phyloP scores from a whole-genome alignment of 345 rosid genomes.

The Xanthoceras sorbifolium region DNA sequence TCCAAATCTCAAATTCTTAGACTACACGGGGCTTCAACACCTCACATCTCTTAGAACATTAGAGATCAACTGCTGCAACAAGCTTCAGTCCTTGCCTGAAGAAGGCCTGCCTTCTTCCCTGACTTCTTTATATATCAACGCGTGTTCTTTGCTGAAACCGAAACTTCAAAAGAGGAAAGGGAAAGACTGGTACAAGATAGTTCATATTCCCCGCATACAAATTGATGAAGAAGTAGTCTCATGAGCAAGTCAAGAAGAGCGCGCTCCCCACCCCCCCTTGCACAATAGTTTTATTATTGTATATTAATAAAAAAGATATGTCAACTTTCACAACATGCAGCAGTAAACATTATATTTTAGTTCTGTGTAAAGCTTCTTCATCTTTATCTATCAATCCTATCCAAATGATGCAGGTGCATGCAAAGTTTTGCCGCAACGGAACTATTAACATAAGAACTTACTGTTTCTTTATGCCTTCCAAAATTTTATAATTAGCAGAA shows the following conservation, averaged over 20 bases:
- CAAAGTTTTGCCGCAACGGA: no score
- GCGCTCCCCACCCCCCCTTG: background rate
- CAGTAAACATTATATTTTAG: no score
- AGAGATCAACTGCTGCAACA: conserved; percentile 37
- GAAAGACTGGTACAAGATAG: conserved; percentile 26
- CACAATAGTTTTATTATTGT: background rate
- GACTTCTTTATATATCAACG: conserved; percentile 27
- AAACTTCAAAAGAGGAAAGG: conserved; percentile 16
- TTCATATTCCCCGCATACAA: conserved; percentile 26
- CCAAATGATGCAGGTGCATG: background rate
- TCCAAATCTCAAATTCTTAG: conserved; percentile 21
- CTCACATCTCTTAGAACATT: conserved; percentile 24
- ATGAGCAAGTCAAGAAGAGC: background rate
- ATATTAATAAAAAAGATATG: background rate
- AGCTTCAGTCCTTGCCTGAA: conserved; percentile 29
- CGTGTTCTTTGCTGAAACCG: conserved; percentile 27
- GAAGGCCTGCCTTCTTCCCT: conserved; percentile 40
- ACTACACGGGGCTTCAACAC: conserved; percentile 27
- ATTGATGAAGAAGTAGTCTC: conserved; percentile 28
- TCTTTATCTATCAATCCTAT: no score
- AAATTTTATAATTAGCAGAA: no score
- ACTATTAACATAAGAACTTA: no score
- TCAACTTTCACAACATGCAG: background rate
- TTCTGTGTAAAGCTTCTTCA: background rate
- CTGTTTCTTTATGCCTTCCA: no score